Base-by-base conservation (phyloP, 2,329 filamentous ascomycete genomes). In the Calonectria pteridis region DNA sequence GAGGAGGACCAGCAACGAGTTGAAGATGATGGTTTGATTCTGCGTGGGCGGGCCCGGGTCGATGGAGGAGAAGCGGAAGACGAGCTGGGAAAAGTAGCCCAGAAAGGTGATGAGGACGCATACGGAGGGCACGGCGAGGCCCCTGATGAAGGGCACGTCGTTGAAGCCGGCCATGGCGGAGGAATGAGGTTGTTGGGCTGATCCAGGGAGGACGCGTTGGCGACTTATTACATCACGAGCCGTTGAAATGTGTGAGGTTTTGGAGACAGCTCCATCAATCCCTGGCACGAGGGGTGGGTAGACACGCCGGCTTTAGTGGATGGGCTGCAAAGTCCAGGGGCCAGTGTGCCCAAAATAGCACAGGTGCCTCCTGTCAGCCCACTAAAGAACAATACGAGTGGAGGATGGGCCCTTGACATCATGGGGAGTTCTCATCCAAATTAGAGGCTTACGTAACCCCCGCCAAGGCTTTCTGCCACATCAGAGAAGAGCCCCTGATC, bases 31-130 rank as follows among this genome's bases (percentile, higher is more conserved):
- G 16, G 89, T 86, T 83, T 96, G 88, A 71, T 84, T 83, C 71
- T 82, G 83, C 5, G 89, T 89, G 29, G 94, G 86, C 1, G 93
- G 92, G 2, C 90, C 91, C 0, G 91, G 91, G 14, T 88, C 86
- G 75, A 94, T 88, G 75, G 89, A 86, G 40, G 82, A 81, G 74
- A 90, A 85, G 77, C 89, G 84, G 82, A 96, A 94, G 59, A 96
- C 87, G 81, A 88, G 89, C 84, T 96, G 94, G 6, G 94, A 93
- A 63, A 90, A 89, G 85, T 93, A 95, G 74, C 91, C 90, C 4
- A 96, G 89, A 81, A 95, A 94, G 67, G 85, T 81, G 73, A 96
- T 93, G 18, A 96, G 85, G 10, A 87, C 69, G 76, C 91, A 91
- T 55, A 94, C 93, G 72, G 87, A 89, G 18, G 93, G 93, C n/a